Evolutionary conservation across 345 rosid species (phyloP), one percentile per base, ranked within the genome.

Genomic region (Gossypium sturtianum): DNA sequence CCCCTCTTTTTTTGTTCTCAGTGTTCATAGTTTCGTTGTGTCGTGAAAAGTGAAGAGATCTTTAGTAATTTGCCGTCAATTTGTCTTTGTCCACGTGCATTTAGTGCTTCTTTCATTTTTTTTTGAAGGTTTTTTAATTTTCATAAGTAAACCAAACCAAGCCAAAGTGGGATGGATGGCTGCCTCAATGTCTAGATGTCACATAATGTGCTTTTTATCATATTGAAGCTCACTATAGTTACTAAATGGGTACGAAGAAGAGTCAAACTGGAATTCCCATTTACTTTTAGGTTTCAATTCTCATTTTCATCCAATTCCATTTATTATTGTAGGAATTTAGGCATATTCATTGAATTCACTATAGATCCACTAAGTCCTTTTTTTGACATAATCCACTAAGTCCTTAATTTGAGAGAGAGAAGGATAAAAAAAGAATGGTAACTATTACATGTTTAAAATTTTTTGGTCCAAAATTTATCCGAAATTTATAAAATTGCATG

Each of bases 21-120:
- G 13, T 17, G 20, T 51, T 38, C 64, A 44, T 70, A 66, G 47
- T 79, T 66, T 34, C 41, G 41, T 34, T 56, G 58, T 54, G 88
- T 85, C 86, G 52, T 34, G 2, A 53, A 80, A 85, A 83, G 62
- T 80, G 12, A 34, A 64, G 83, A 45, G 65, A 5, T 64, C 34
- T 77, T 52, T 77, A 85, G 83, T 76, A 75, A 71, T 10, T n/a
- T 81, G 83, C 86, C 85, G 88, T 83, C 86, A 74, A 83, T 6
- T 77, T 85, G 88, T 81, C 86, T 75, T 56, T 70, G 79, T 81
- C 79, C 81, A 85, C 80, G 77, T 81, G 83, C 80, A 70, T 1
- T 47, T 75, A 75, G 68, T 80, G 79, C 77, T 71, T 20, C 56
- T 17, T 15, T 11, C 19, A 8, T 53, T 53, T 16, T 29, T 47